Evolutionary conservation across 257 asterid genomes (phyloP).

Genomic region (Capsicum rhomboideum): DNA sequence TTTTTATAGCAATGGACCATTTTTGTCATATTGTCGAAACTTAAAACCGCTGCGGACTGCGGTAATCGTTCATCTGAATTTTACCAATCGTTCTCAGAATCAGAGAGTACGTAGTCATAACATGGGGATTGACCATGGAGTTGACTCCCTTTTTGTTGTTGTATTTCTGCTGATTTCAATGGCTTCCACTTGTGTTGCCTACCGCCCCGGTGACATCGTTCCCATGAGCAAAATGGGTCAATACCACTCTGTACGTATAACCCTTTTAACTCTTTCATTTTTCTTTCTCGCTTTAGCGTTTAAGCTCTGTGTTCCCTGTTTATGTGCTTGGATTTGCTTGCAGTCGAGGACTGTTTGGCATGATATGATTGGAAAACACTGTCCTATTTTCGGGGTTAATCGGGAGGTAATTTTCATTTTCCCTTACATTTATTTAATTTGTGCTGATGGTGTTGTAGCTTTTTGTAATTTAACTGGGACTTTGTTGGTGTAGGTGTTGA

Average conservation of each 20-base stretch:
- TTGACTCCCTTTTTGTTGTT: constrained; percentile 12
- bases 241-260: constrained; percentile 56
- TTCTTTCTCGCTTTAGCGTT: neutral
- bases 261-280: neutral
- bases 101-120: neutral
- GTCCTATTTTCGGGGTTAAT: constrained; percentile 82
- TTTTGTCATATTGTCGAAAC: neutral
- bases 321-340: neutral
- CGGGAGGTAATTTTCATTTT: constrained; percentile 61
- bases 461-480: neutral
- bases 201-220: constrained; percentile 83
- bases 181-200: constrained; percentile 39
- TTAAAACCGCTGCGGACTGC: neutral
- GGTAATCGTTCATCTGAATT: neutral
- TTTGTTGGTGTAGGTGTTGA: constrained; percentile 46
- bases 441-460: neutral
- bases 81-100: neutral
- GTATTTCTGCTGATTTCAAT: constrained; percentile 26
- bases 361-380: constrained; percentile 93
- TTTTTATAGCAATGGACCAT: neutral
- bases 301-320: neutral
- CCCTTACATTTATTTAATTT: neutral
- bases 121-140: constrained; percentile 30
- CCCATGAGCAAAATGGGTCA: constrained; percentile 96
- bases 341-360: constrained; percentile 94